Conservation (phyloP, 2,329 filamentous ascomycete genomes). For the Colletotrichum acutatum region DNA sequence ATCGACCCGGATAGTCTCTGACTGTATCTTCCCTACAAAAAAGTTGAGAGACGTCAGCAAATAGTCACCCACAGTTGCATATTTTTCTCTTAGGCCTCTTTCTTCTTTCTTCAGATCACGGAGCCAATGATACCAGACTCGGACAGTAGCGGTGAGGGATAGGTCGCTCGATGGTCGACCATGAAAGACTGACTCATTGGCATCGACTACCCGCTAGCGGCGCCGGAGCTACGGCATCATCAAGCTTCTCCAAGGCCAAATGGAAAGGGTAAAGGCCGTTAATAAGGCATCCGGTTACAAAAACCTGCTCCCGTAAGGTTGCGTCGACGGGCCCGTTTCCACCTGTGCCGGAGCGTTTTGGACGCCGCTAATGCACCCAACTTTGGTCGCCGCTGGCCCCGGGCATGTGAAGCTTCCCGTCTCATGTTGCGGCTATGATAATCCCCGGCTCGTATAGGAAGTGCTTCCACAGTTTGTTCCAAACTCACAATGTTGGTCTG, state of each 20-base stretch:
- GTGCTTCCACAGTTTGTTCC: background rate
- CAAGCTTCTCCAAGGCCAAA: background rate
- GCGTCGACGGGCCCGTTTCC: background rate
- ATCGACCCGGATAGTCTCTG: background rate
- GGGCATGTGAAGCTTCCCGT: constrained; percentile 9
- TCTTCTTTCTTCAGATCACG: background rate
- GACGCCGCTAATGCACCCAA: constrained; percentile 26
- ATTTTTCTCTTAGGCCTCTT: background rate
- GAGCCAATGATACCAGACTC: constrained; percentile 25
- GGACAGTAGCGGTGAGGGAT: constrained; percentile 27
- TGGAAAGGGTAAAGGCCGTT: background rate
- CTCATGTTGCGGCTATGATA: background rate
- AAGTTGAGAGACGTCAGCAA: constrained; percentile 21
- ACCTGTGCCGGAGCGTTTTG: constrained; percentile 5
- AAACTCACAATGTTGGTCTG: background rate
- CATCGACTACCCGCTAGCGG: constrained; percentile 23
- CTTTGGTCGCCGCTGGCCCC: constrained; percentile 16
- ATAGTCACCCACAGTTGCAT: constrained; percentile 23
- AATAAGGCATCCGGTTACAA: background rate
- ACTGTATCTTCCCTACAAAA: constrained; percentile 8
- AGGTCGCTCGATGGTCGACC: constrained; percentile 11
- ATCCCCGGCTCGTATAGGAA: constrained; percentile 1
- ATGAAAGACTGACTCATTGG: constrained; percentile 30
- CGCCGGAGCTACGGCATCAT: constrained; percentile 19
- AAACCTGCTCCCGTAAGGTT: background rate